Evolutionary conservation across 2,329 filamentous ascomycete species (phyloP), one percentile per base, ranked within the genome.

Genomic region (Immersiporthe knoxdaviesiana): DNA sequence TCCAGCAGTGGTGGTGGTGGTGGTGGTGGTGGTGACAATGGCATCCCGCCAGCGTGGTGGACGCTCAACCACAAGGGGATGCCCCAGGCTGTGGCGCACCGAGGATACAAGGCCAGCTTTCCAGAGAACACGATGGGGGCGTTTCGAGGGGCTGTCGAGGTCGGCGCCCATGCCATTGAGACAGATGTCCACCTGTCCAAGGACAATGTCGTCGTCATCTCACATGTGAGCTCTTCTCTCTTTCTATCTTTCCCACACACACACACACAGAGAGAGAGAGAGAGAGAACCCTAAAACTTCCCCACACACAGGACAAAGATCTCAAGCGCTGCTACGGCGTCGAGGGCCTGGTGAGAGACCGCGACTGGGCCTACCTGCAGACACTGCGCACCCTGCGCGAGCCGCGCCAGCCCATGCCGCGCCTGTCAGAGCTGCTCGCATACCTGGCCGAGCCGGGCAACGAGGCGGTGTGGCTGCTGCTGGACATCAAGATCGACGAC

Each of bases 401-500:
- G 71, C 93, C 93, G 11, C 85, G 88, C 68, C 86, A 92, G 77
- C 83, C 84, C 1, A 90, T 98, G 88, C 89, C 94, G 5, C 84
- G 91, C 39, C 82, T 98, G 16, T 74, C 79, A 30, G 94, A 97
- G 75, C 81, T 97, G 66, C 82, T 97, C 11, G 84, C 87, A 69
- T 95, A 91, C 76, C 78, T 98, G 65, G 83, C 87, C 0, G 82
- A 87, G 72, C 90, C 90, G 0, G 90, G 84, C 0, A 78, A 86
- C 52, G 88, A 92, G 74, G 78, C 90, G 58, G 83, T 94, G 12
- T 97, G 94, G 94, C 75, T 96, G 7, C 79, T 97, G 71, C 82
- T 98, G 3, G 95, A 98, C 78, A 92, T 98, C 78, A 98, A 97
- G 84, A 90, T 92, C 78, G 89, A 93, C 74, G 91, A 94, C 76